Evolutionary conservation across 2,329 filamentous ascomycete species (phyloP).

Genomic region (Aspergillus versicolor): DNA sequence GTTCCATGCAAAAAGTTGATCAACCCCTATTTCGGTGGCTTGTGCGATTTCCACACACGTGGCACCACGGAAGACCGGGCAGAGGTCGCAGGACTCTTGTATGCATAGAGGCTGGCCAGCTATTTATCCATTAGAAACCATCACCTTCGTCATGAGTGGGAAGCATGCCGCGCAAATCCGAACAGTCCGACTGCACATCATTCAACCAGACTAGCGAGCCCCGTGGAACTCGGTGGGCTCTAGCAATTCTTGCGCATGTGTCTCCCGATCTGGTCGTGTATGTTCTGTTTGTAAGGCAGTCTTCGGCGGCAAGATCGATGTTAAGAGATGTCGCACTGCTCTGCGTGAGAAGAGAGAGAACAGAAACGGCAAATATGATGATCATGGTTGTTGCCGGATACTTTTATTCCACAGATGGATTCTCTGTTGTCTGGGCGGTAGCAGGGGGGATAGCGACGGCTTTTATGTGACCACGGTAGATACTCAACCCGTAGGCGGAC

Average conservation of each 20-base stretch:
- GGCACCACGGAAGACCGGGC: not conserved
- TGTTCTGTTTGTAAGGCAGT: not conserved
- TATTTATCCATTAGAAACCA: not conserved
- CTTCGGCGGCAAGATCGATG: not conserved
- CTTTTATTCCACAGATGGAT: too few species aligned
- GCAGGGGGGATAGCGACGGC: too few species aligned
- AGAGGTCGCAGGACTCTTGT: constrained; percentile 4
- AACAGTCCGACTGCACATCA: constrained; percentile 6
- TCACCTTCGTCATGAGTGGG: too few species aligned
- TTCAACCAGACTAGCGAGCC: constrained; percentile 1
- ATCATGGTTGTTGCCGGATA: not conserved
- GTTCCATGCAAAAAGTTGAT: constrained; percentile 10
- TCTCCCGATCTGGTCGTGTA: constrained; percentile 5
- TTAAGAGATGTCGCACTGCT: not conserved
- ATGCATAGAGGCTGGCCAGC: constrained; percentile 7
- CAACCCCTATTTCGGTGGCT: not conserved
- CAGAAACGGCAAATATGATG: not conserved
- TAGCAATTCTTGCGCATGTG: constrained; percentile 2
- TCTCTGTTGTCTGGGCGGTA: too few species aligned
- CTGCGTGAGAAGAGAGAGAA: not conserved
- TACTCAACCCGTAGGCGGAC: too few species aligned
- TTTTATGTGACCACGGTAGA: too few species aligned
- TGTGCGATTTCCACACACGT: constrained; percentile 2
- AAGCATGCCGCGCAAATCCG: not conserved
- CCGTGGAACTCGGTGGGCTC: not conserved